Evolutionary conservation across 352 stramenopile genomes (phyloP), one percentile per base, ranked within the genome.

Genomic region (Phytophthora hibernalis): DNA sequence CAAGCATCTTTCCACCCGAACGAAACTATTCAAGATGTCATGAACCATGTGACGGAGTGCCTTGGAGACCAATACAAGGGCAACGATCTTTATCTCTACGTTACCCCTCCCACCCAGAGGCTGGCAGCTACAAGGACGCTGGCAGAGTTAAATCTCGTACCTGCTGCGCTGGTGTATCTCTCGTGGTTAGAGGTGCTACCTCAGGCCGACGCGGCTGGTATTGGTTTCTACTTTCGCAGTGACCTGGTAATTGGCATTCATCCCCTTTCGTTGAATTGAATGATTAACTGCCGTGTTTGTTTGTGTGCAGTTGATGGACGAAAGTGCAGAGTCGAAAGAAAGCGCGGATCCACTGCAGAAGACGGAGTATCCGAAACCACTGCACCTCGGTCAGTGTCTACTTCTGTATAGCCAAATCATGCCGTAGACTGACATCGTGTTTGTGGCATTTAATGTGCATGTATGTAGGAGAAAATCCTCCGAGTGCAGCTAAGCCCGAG

Each of bases 1-100:
- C 89, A 96, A 69, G 84, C 85, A n/a, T 70, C 74, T 10, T 96
- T 96, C 67, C 89, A 96, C 50, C 85, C 89, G 12, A 87, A 83
- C 47, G 89, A 96, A 79, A 90, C 76, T 0, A 61, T 95, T 2
- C 76, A 78, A 61, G 83, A 91, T 57, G 84, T 96, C 15, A 77
- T 91, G 20, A 56, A 79, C 8, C 82, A 91, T 58, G 79, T 96
- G 18, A 70, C 65, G 15, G 70, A 87, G 54, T 89, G 70, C 16
- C 60, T 96, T 33, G 53, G 69, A 11, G 13, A 65, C 1, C 50
- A 59, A 8, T 70, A 66, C 24, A 52, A 73, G 18, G 22, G 30
- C 6, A 63, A 62, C 54, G 38, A 55, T 26, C 95, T 95, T 61
- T 89, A 90, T 64, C 72, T 96, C 8, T 96, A 93, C 65, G 79